A percentile compares a stretch with the other conserved stretches of the same genome.
phyloP scores from a whole-genome alignment of 495 filamentous ascomycete species.

The Talaromyces adpressus region DNA sequence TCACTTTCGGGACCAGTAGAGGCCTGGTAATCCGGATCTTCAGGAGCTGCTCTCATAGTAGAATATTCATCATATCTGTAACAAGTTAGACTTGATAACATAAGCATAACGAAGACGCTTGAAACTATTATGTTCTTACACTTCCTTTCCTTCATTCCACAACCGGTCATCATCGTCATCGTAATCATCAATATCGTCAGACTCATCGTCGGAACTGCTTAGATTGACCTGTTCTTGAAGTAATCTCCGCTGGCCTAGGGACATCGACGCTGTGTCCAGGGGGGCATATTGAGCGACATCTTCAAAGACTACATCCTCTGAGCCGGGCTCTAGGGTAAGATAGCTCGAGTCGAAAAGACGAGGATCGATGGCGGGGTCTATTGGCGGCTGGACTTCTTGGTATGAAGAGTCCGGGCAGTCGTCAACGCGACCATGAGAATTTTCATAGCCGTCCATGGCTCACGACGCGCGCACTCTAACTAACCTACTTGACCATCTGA shows the following conservation, averaged over 20 bases:
- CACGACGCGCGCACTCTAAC: background rate
- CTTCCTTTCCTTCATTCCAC: background rate
- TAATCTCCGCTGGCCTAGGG: background rate
- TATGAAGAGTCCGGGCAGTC: slow-evolving; percentile 25
- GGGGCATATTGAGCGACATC: slow-evolving; percentile 7
- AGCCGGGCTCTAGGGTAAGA: background rate
- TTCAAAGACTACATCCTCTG: slow-evolving; percentile 14
- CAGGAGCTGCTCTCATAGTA: background rate
- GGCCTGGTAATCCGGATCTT: background rate
- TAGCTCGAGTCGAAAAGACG: slow-evolving; percentile 25
- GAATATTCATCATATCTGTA: background rate
- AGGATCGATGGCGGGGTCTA: slow-evolving; percentile 32
- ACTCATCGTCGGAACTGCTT: slow-evolving; percentile 8
- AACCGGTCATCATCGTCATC: slow-evolving; percentile 11
- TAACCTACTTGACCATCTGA: background rate
- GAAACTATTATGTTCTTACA: background rate
- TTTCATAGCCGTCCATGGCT: background rate
- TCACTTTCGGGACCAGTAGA: slow-evolving; percentile 9
- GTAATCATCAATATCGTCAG: slow-evolving; percentile 13
- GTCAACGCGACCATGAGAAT: background rate
- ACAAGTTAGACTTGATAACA: background rate
- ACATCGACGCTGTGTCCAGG: background rate
- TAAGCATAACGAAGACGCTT: background rate
- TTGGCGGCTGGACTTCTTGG: slow-evolving; percentile 16
- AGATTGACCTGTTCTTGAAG: slow-evolving; percentile 5